phyloP scores from a whole-genome alignment of 2,329 filamentous ascomycete species.

The Alternaria tenuissima region DNA sequence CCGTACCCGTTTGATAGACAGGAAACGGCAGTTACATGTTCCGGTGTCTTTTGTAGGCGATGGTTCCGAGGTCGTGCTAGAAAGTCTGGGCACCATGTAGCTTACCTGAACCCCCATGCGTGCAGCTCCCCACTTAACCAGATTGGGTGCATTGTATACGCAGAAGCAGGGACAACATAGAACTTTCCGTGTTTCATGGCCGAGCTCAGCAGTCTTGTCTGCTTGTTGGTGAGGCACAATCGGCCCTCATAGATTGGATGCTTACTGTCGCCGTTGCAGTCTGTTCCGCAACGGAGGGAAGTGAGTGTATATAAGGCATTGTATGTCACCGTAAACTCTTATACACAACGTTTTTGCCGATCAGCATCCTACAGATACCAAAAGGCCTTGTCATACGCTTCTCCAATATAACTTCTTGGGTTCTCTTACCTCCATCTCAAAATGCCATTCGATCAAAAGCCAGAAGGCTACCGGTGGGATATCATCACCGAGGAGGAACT shows the following conservation, averaged over 20 bases:
- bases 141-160: too few relatives aligned
- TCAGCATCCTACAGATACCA: neutral
- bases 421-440: neutral
- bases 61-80: neutral
- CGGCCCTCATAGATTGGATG: too few relatives aligned
- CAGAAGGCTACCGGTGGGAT: constrained; percentile 2
- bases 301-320: neutral
- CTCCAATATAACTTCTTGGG: neutral
- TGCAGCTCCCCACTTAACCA: too few relatives aligned
- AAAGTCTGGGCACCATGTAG: neutral
- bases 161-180: too few relatives aligned
- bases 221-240: too few relatives aligned
- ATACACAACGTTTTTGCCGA: neutral
- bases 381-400: neutral
- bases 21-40: neutral
- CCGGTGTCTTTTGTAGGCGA: neutral
- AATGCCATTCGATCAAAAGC: constrained; percentile 1
- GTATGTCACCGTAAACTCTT: neutral
- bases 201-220: too few relatives aligned
- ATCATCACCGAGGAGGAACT: constrained; percentile 2
- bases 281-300: too few relatives aligned
- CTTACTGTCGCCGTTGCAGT: too few relatives aligned
- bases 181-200: too few relatives aligned
- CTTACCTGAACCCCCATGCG: neutral
- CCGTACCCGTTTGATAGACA: too few relatives aligned